Evolutionary conservation across 2,329 filamentous ascomycete species (phyloP).

Genomic region (Calycina marina): DNA sequence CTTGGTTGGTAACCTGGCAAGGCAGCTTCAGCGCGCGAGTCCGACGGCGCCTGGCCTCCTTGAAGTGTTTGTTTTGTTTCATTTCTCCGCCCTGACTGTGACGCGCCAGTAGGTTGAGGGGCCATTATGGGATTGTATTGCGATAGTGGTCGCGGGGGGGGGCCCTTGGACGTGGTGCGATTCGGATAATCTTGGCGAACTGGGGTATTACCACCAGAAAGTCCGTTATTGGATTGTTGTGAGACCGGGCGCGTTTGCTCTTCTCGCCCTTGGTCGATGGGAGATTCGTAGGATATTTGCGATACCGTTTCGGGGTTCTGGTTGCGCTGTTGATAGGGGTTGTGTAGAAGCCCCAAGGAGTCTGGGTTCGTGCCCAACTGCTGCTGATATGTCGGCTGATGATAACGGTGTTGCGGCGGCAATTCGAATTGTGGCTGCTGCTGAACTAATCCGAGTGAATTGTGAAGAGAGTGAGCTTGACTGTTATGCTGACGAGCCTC

Average conservation of each 20-base stretch:
- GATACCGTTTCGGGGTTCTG: constrained; percentile 45
- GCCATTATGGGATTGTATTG: constrained; percentile 18
- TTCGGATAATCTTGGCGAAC: constrained; percentile 15
- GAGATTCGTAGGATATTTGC: constrained; percentile 48
- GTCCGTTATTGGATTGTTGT: constrained; percentile 13
- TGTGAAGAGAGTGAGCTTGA: constrained; percentile 22
- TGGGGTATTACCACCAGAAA: constrained; percentile 9
- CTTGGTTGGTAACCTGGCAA: constrained; percentile 18
- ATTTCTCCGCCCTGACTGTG: constrained; percentile 17
- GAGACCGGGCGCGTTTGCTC: constrained; percentile 4
- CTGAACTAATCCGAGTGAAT: constrained; percentile 14
- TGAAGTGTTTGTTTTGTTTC: constrained; percentile 18
- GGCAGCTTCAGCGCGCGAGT: constrained; percentile 16
- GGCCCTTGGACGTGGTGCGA: constrained; percentile 16
- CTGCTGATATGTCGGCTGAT: constrained; percentile 13
- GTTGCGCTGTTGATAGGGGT: no score
- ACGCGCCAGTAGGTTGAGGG: constrained; percentile 12
- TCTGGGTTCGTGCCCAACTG: constrained; percentile 22
- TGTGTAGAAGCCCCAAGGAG: constrained; percentile 16
- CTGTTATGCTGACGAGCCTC: constrained; percentile 23
- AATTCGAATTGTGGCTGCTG: constrained; percentile 12
- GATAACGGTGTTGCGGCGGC: constrained; percentile 17
- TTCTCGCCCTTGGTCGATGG: constrained; percentile 22
- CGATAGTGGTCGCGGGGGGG: constrained; percentile 14
- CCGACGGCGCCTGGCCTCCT: constrained; percentile 12